Evolutionary conservation across 805 yeast genomes (phyloP), one percentile per base, ranked within the genome.

Genomic region (Candida ascalaphidarum): DNA sequence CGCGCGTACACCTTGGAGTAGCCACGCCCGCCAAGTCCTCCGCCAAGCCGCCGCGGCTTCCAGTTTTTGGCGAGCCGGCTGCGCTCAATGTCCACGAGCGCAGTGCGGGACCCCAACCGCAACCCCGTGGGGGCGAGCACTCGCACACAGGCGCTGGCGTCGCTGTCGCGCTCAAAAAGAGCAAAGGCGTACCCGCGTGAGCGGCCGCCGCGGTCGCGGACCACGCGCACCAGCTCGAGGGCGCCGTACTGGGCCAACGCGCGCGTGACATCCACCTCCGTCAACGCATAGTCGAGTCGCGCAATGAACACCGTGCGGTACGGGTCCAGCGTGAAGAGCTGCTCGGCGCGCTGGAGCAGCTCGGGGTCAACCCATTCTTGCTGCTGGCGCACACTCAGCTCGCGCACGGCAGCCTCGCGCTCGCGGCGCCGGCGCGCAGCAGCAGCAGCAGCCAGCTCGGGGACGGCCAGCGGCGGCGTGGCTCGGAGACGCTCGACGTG

Each of bases 1-100:
- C 27, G 27, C 7, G 37, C 31, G 21, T 45, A 49, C 4, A 55
- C 48, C 34, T 52, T 58, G 3, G 74, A 65, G 44, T 77, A 77
- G 28, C 76, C 74, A 31, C 92, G 62, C 2, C 95, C 95, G 4
- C 96, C 96, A n/a, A 82, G 53, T 0, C 96, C 96, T 4, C 96
- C 96, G 1, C 95, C 96, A 3, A 89, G 59, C 33, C 89, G 50
- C 41, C 81, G 48, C 1, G 94, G 92, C 31, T 65, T 68, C 81
- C 88, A 82, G 39, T 66, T 70, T 31, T 78, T 68, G 11, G 71
- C 68, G 1, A 74, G 51, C 25, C 92, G 55, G 2, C 85, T 81
- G 33, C 89, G 51, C 45, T 81, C 92, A 26, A 73, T 67, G 44
- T 82, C 94, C 2, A 78, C 81, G n/a, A 80, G 52, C 6, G 77